A percentile compares a stretch with the other conserved stretches of the same genome.
These are phyloP conservation scores for Leishmania gerbilli DNA, from an alignment of 208 protist species.

Conservation along the genomic window DNA sequence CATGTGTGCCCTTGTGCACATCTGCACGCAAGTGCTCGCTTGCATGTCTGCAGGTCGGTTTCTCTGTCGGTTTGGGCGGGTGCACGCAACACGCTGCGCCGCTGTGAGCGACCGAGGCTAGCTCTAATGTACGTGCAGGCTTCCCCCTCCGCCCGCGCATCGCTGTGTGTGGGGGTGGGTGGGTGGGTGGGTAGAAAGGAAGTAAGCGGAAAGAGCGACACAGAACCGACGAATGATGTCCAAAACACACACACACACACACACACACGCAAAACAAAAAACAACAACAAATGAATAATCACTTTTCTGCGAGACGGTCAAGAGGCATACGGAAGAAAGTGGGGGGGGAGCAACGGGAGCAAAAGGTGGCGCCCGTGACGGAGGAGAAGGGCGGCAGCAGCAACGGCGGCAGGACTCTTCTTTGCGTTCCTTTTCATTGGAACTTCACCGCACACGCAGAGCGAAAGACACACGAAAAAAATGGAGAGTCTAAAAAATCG, in stretches of 20 bases:
- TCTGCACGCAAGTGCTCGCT: not conserved
- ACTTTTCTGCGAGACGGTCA: not conserved
- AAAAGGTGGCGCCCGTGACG: not conserved
- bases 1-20: not conserved
- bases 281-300: not conserved
- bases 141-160: not conserved
- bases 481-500: not conserved
- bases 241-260: too few species aligned
- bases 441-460: not conserved
- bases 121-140: not conserved
- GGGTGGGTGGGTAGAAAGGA: not conserved
- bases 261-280: too few species aligned
- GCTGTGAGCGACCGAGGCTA: not conserved
- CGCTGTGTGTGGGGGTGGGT: not conserved
- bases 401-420: not conserved
- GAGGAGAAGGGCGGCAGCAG: not conserved
- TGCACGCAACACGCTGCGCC: not conserved
- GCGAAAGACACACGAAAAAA: not conserved
- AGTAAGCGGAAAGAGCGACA: not conserved
- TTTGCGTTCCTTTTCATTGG: not conserved
- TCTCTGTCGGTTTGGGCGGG: not conserved
- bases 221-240: not conserved
- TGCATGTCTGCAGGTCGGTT: not conserved
- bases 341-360: not conserved
- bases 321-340: too few species aligned